These are phyloP conservation scores for Globisporangium canariense DNA, from an alignment of 352 stramenopile species.

Conservation along the genomic window DNA sequence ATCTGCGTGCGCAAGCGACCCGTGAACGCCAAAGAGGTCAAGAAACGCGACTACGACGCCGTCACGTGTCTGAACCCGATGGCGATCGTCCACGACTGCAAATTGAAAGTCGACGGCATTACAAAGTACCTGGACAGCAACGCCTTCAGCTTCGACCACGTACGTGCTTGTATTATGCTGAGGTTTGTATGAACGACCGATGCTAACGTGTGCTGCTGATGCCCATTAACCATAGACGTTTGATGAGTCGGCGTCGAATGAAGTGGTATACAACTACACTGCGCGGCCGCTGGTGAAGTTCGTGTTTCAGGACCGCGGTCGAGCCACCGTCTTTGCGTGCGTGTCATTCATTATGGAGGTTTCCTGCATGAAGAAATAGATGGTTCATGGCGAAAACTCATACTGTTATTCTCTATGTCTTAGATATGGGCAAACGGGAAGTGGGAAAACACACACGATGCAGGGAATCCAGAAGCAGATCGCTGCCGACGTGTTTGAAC, in stretches of 20 bases:
- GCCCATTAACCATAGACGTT: conserved; percentile 81
- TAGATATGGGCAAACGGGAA: conserved; percentile 91
- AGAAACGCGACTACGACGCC: conserved; percentile 94
- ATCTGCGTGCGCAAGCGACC: conserved; percentile 96
- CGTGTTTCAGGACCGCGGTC: conserved; percentile 87
- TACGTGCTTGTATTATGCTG: conserved; percentile 14
- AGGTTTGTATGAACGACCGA: background rate
- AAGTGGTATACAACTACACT: conserved; percentile 92
- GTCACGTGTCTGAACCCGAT: conserved; percentile 94
- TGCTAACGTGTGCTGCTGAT: conserved; percentile 19
- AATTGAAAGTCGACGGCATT: conserved; percentile 98
- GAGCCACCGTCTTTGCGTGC: conserved; percentile 97
- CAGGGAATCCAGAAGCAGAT: conserved; percentile 84
- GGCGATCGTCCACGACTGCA: conserved; percentile 95
- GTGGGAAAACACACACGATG: conserved; percentile 94
- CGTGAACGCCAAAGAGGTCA: conserved; percentile 89
- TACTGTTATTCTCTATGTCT: background rate
- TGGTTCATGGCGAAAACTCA: background rate
- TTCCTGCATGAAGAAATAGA: background rate
- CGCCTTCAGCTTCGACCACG: conserved; percentile 90
- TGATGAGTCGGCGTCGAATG: conserved; percentile 89
- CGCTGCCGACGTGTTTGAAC: conserved; percentile 67
- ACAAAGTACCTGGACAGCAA: conserved; percentile 98
- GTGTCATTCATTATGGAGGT: background rate
- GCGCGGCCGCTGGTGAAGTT: conserved; percentile 94